A percentile compares a stretch with the other conserved stretches of the same genome.
phyloP scores from a whole-genome alignment of 257 asterid genomes.

The Thymus mandschuricus region DNA sequence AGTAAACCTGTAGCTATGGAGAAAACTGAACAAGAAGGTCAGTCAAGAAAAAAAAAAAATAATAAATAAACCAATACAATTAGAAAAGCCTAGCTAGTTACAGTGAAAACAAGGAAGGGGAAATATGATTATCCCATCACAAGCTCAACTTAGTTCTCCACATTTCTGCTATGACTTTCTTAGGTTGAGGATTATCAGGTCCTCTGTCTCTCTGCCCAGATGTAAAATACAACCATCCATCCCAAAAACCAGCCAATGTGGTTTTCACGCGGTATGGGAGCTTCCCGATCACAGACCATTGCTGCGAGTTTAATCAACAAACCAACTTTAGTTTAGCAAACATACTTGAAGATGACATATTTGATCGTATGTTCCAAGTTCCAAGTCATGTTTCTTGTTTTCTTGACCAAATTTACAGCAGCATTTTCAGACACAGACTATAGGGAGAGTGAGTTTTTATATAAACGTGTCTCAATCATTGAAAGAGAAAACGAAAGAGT shows the following conservation, averaged over 20 bases:
- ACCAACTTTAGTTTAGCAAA: background rate
- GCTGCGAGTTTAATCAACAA: constrained; percentile 38
- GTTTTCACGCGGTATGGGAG: constrained; percentile 71
- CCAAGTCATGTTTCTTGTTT: too few species aligned
- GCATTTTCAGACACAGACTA: background rate
- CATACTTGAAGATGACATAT: background rate
- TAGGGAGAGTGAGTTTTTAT: background rate
- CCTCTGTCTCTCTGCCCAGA: constrained; percentile 90
- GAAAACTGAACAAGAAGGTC: background rate
- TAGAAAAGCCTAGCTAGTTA: too few species aligned
- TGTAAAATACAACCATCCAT: constrained; percentile 74
- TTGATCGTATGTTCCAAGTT: background rate
- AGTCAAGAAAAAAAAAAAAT: too few species aligned
- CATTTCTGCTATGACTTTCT: constrained; percentile 63
- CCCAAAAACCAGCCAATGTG: constrained; percentile 62
- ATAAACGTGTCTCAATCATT: background rate
- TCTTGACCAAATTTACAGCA: background rate
- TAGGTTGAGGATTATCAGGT: constrained; percentile 75
- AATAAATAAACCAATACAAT: background rate
- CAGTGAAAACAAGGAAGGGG: background rate
- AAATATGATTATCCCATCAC: background rate
- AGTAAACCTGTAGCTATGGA: background rate
- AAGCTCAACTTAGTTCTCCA: constrained; percentile 57
- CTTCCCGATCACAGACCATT: constrained; percentile 73
- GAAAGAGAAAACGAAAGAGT: background rate